Percentiles rank a stretch among this genome's conserved stretches.
Evolutionary conservation across 2,329 filamentous ascomycete species (phyloP).

Genomic region (Cercospora sp.): DNA sequence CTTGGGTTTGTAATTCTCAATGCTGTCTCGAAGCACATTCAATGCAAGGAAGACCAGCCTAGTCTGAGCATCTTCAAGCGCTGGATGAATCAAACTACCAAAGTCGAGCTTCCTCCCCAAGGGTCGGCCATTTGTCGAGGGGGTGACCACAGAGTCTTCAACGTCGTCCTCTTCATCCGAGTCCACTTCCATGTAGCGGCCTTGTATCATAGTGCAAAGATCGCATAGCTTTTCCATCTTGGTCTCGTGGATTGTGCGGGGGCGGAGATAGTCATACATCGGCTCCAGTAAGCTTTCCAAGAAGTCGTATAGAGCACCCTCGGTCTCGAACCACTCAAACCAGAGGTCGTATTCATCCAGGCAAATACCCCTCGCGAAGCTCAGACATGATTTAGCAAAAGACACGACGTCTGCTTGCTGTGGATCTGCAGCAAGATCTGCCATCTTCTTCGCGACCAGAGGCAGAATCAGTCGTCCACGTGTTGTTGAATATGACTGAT

Average conservation of each 20-base stretch:
- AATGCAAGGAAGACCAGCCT: conserved; percentile 66
- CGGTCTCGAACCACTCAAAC: conserved; percentile 65
- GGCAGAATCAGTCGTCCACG: conserved; percentile 61
- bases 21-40: conserved; percentile 63
- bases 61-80: conserved; percentile 66
- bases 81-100: conserved; percentile 61
- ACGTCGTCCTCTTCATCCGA: conserved; percentile 54
- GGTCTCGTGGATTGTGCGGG: conserved; percentile 65
- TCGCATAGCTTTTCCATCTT: conserved; percentile 67
- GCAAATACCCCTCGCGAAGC: conserved; percentile 65
- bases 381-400: conserved; percentile 64
- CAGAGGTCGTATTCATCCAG: conserved; percentile 68
- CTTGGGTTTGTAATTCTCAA: conserved; percentile 65
- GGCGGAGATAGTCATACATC: conserved; percentile 65
- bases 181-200: conserved; percentile 60
- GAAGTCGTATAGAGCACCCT: conserved; percentile 64
- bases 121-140: conserved; percentile 23
- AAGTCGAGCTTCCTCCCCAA: conserved; percentile 55
- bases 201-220: conserved; percentile 65
- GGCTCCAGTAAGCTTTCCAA: conserved; percentile 67
- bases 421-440: conserved; percentile 57
- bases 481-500: conserved; percentile 62
- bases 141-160: conserved; percentile 23
- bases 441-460: conserved; percentile 62
- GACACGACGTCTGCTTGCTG: conserved; percentile 64